Base-by-base conservation (phyloP, 164 flowering plant genomes). In the Stephania cephalantha region DNA sequence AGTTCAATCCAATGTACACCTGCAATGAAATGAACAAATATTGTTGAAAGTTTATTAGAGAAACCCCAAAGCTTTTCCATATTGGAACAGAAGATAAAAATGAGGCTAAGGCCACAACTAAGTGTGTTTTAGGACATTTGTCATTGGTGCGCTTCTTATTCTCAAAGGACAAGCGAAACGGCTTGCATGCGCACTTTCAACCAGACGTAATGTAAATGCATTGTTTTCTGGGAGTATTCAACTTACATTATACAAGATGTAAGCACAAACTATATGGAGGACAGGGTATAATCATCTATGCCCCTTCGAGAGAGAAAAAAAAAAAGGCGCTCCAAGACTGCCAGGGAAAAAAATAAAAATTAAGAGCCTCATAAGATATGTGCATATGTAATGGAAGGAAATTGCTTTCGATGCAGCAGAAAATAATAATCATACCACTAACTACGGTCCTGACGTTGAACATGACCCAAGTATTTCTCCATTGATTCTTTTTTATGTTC, bases 401-500 rank as follows among this genome's bases (percentile, higher is more conserved):
- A 53, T 53, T 12, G 9, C 25, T 12, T 6, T 53, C 18, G 61
- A 53, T 12, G 15, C 5, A 53, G 74, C 11, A 7, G 18, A 6
- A 10, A 25, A 6, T 61, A 29, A 44, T 3, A 45, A 44, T 48
- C 9, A 42, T 53, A 81, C 79, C 74, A 76, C 78, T 72, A 79
- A n/a, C 77, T 80, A 25, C 61, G 78, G 9, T 83, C 84, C 61
- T 70, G 61, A 52, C 80, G 81, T 42, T 81, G 85, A 70, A 81
- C 67, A 42, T 88, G 84, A 50, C 97, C 97, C 76, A 84, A 78
- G 80, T 95, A 93, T 81, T 95, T 95, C 77, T 90, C 93, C 82
- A 93, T 81, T 25, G 98, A 95, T 80, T 95, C 98, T 73, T 88
- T 89, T 78, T 88, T 92, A 77, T 77, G 97, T 79, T 93, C 99